Evolutionary conservation across 2,329 filamentous ascomycete species (phyloP).

Genomic region (Fusarium chaquense): DNA sequence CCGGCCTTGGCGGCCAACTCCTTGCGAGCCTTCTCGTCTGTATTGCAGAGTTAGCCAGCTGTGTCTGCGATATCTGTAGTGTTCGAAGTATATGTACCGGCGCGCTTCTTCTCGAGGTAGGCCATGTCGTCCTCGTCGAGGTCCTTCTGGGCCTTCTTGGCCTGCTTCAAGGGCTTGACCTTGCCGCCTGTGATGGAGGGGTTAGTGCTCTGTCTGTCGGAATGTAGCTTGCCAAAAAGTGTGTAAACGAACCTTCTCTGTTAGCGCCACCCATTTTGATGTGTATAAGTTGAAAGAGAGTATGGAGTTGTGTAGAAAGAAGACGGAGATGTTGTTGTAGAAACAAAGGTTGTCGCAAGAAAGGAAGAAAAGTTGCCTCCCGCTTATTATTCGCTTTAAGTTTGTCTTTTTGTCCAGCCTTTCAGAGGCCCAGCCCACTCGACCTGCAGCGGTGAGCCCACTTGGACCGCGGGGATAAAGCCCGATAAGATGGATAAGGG

Average conservation of each 20-base stretch:
- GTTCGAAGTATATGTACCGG: conserved; percentile 69
- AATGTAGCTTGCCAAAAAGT: not conserved
- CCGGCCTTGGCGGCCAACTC: conserved; percentile 84
- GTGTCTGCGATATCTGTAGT: not conserved
- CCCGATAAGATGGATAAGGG: conserved; percentile 40
- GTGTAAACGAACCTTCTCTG: conserved; percentile 53
- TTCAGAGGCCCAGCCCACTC: conserved; percentile 17
- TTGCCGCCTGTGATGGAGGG: conserved; percentile 73
- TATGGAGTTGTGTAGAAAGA: conserved; percentile 19
- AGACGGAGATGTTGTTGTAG: conserved; percentile 23
- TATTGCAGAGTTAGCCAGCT: conserved; percentile 29
- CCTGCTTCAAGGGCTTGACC: conserved; percentile 85
- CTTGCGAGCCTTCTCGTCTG: conserved; percentile 87
- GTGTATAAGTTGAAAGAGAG: conserved; percentile 20
- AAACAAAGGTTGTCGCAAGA: conserved; percentile 39
- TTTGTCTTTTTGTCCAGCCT: conserved; percentile 27
- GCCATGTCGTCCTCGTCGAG: conserved; percentile 89
- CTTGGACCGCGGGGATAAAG: conserved; percentile 34
- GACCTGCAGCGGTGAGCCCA: conserved; percentile 31
- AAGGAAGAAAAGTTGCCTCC: conserved; percentile 44
- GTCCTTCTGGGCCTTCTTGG: conserved; percentile 87
- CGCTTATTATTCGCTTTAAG: conserved; percentile 38
- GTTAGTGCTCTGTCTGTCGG: conserved; percentile 30
- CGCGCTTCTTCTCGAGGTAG: conserved; percentile 84
- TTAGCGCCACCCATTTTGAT: conserved; percentile 55